Conservation (phyloP, 208 protist species). For the Porcisia hertigi region DNA sequence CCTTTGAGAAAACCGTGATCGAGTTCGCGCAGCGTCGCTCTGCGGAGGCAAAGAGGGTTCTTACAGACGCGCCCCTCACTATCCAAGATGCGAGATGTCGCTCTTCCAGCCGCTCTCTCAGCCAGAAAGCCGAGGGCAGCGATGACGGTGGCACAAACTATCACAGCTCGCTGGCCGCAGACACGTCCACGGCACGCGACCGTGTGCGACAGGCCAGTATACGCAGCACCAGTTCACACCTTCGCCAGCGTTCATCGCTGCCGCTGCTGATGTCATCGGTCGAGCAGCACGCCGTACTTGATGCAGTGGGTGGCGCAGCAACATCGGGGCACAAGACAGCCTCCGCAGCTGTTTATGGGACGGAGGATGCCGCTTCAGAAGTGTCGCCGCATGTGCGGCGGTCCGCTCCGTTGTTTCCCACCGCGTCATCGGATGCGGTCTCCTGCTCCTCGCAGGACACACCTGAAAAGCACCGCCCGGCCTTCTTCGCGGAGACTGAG, state of each 20-base stretch:
- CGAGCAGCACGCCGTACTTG: neutral
- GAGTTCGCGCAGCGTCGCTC: neutral
- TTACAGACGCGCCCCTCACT: neutral
- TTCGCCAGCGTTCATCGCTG: neutral
- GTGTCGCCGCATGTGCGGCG: neutral
- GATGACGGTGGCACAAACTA: neutral
- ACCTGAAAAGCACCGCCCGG: neutral
- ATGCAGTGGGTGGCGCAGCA: neutral
- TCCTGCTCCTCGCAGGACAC: neutral
- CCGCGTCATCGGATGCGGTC: neutral
- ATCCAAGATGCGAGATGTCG: neutral
- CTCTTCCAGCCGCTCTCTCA: neutral
- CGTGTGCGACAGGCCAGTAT: neutral
- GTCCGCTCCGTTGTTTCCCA: neutral
- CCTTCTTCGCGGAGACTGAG: neutral
- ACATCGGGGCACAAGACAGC: neutral
- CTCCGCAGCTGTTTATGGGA: too few relatives aligned
- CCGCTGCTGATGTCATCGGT: neutral
- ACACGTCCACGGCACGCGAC: neutral
- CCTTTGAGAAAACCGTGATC: slow-evolving; percentile 12
- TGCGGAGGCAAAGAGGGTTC: neutral
- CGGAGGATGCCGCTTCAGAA: neutral
- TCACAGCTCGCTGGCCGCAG: neutral
- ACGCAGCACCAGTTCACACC: neutral
- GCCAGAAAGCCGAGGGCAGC: neutral